Evolutionary conservation across 176 grass and related monocot genomes (phyloP), one percentile per base, ranked within the genome.

Genomic region (Oryza glumipatula): DNA sequence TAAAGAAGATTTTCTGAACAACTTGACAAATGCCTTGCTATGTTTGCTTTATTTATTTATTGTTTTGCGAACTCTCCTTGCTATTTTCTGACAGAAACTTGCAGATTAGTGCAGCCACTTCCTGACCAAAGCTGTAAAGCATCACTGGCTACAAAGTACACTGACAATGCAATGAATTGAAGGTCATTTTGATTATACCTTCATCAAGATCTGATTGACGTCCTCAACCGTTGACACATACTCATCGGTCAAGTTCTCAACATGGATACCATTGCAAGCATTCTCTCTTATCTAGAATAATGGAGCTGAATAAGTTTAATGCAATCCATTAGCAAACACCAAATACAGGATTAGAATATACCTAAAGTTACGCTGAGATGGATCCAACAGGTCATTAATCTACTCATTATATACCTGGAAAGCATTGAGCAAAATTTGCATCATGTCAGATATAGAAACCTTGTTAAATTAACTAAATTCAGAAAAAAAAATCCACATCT

Each of bases 341-440:
- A 14, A 44, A 14, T 77, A 60, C 43, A 72, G 35, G 56, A 11
- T n/a, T 88, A 67, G 46, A 74, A 48, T 39, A 46, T 92, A 96
- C 96, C 90, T 99, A 90, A 82, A 99, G 24, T 96, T 81, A 74
- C 91, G 91, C 56, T 96, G 96, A 89, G 96, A 96, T 77, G 96
- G 89, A 74, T 96, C 93, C n/a, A 96, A 80, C 9, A 99, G 81
- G 85, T 96, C 96, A 84, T 96, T 99, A 46, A 99, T 92, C 66
- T 92, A 93, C 7, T 92, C 89, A 49, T 99, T 99, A 51, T 96
- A 85, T 79, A 98, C 91, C 96, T 98, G 45, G 68, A 48, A 86
- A 65, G 6, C 49, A 66, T 32, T 80, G 9, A 43, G 58, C 3
- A 19, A 13, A 78, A 36, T 21, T 83, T 30, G 0, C 41, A 72